A percentile compares a stretch with the other conserved stretches of the same genome.
Conservation (phyloP, 345 rosid species). For the Syzygium jambos region DNA sequence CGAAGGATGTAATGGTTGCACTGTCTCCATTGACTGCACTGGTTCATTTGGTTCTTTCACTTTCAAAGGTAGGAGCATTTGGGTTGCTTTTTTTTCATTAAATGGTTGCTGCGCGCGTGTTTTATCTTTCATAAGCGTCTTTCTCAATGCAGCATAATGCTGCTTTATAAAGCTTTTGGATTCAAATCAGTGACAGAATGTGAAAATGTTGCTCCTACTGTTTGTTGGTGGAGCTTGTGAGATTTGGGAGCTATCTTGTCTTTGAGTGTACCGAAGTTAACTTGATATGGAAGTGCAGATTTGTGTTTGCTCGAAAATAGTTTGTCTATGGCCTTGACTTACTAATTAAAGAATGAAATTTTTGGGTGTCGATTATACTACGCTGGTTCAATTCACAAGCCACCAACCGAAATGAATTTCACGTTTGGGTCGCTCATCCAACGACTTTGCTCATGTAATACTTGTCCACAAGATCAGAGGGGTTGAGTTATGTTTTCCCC, state of each 20-base stretch:
- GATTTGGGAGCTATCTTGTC: background rate
- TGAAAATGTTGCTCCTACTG: background rate
- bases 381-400: background rate
- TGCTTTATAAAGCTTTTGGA: background rate
- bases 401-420: background rate
- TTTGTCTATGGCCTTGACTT: background rate
- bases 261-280: too few relatives aligned
- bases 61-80: too few relatives aligned
- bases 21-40: too few relatives aligned
- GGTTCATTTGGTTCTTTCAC: too few relatives aligned
- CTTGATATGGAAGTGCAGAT: too few relatives aligned
- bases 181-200: background rate
- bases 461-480: too few relatives aligned
- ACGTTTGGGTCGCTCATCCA: background rate
- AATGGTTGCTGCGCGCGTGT: too few relatives aligned
- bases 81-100: too few relatives aligned
- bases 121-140: too few relatives aligned
- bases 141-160: too few relatives aligned
- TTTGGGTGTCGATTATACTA: background rate
- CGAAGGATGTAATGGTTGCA: accelerated
- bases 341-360: background rate
- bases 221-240: background rate
- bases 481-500: too few relatives aligned
- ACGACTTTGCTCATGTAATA: background rate
- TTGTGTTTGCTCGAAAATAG: background rate